Evolutionary conservation across 345 rosid genomes (phyloP).

Genomic region (Hibiscus syriacus): DNA sequence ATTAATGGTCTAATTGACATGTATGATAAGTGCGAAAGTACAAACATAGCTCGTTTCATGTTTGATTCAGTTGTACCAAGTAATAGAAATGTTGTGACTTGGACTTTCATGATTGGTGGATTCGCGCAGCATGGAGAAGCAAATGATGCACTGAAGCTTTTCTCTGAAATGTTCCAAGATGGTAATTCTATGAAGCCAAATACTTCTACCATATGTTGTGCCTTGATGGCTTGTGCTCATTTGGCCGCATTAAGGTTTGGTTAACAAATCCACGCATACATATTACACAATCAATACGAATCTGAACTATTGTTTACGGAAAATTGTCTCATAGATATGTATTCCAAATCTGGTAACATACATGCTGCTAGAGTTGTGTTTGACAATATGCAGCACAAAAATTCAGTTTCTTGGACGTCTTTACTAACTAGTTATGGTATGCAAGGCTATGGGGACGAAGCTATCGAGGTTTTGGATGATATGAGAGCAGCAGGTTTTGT

Average conservation of each 20-base stretch:
- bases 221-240: slow-evolving; percentile 73
- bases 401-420: slow-evolving; percentile 79
- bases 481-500: slow-evolving; percentile 51
- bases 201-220: slow-evolving; percentile 67
- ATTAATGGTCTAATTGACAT: slow-evolving; percentile 67
- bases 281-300: slow-evolving; percentile 42
- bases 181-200: slow-evolving; percentile 50
- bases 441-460: slow-evolving; percentile 73
- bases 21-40: slow-evolving; percentile 66
- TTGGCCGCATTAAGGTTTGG: slow-evolving; percentile 64
- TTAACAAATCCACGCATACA: slow-evolving; percentile 61
- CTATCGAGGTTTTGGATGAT: slow-evolving; percentile 44
- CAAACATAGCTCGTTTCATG: slow-evolving; percentile 34
- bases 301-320: slow-evolving; percentile 31
- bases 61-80: slow-evolving; percentile 39
- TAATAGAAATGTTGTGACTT: slow-evolving; percentile 63
- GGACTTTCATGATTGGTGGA: slow-evolving; percentile 88
- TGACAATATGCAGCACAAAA: slow-evolving; percentile 45
- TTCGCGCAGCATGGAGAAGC: slow-evolving; percentile 80
- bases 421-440: slow-evolving; percentile 77
- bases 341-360: slow-evolving; percentile 66
- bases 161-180: slow-evolving; percentile 50
- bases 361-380: slow-evolving; percentile 52
- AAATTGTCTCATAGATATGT: slow-evolving; percentile 83
- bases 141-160: slow-evolving; percentile 55